phyloP scores from a whole-genome alignment of 2,329 filamentous ascomycete genomes.

The Colletotrichum zoysiae region DNA sequence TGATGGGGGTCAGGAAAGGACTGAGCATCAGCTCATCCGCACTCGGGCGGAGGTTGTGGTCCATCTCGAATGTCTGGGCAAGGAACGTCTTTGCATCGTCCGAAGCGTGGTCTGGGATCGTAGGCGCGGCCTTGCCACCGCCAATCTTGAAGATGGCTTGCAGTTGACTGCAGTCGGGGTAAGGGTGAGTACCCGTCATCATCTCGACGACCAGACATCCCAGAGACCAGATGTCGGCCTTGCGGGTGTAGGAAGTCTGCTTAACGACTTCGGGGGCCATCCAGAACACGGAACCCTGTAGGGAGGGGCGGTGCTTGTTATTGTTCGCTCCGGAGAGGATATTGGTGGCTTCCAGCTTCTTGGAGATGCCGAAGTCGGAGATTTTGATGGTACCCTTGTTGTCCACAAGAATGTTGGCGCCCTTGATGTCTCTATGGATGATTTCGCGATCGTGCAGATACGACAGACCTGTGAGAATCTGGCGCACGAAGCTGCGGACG shows the following conservation, averaged over 20 bases:
- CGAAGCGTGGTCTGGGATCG: slow-evolving; percentile 88
- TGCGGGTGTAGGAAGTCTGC: slow-evolving; percentile 97
- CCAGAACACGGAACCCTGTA: slow-evolving; percentile 99
- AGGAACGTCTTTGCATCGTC: slow-evolving; percentile 88
- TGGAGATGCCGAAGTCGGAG: slow-evolving; percentile 98
- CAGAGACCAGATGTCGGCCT: slow-evolving; percentile 98
- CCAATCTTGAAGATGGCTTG: slow-evolving; percentile 99
- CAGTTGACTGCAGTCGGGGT: slow-evolving; percentile 95
- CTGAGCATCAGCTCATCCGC: slow-evolving; percentile 91
- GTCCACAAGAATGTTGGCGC: slow-evolving; percentile 97
- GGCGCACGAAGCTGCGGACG: slow-evolving; percentile 95
- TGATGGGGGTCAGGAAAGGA: slow-evolving; percentile 82
- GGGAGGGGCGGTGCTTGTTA: slow-evolving; percentile 78
- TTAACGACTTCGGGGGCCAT: slow-evolving; percentile 99
- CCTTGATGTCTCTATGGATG: slow-evolving; percentile 99
- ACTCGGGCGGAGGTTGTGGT: slow-evolving; percentile 90
- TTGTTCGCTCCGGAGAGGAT: slow-evolving; percentile 78
- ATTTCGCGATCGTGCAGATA: slow-evolving; percentile 96
- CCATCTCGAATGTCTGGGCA: slow-evolving; percentile 91
- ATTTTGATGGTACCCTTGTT: slow-evolving; percentile 99
- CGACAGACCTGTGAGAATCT: slow-evolving; percentile 91
- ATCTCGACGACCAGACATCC: slow-evolving; percentile 98
- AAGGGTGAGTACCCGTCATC: slow-evolving; percentile 97
- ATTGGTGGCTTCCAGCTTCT: slow-evolving; percentile 94
- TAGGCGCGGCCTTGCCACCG: slow-evolving; percentile 81